Base-by-base conservation (phyloP, 768 basidiomycete genomes). In the Leucocoprinus sp. region DNA sequence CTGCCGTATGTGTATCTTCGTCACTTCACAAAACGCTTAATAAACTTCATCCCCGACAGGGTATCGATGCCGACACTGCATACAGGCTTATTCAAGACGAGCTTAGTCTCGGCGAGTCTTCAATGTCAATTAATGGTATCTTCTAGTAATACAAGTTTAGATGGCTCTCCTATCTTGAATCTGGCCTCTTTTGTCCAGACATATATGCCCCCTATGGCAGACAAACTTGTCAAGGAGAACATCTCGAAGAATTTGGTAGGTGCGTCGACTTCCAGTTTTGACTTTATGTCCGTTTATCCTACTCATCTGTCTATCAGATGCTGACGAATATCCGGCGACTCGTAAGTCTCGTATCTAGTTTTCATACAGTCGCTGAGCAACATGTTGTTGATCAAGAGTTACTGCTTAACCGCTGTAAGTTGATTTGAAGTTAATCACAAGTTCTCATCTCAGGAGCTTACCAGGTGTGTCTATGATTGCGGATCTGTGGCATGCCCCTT, bases 281-380 rank as follows among this genome's bases (percentile, higher is more conserved):
- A 8, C 15, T 8, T 24, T 51, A 18, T 17, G 4, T 18, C 12
- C 11, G 15, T 27, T 31, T 46, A 18, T 45, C 43, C 19, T 34
- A 23, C 23, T 19, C n/a, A n/a, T n/a, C n/a, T n/a, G n/a, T n/a
- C 15, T 31, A 22, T 28, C 45, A 67, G 66, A 69, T 51, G 51
- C 59, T 17, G 82, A 83, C 57, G 82, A 84, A 57, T 84, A 85
- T 59, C 81, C 81, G 9, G 72, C 74, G 4, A 75, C 77, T n/a
- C 74, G 74, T 73, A 52, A 23, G 69, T 65, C 26, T 27, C 11
- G 28, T 19, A 4, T 19, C n/a, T 40, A 14, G 35, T 33, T 41
- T 18, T 31, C 2, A n/a, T 9, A 26, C 28, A 22, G 22, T 42
- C 5, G 18, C 18, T 12, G 43, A 28, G 46, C 50, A 17, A 22